A percentile compares a stretch with the other conserved stretches of the same genome.
These are phyloP conservation scores for Fraxinus sp. DNA, from an alignment of 305 asterid genomes.

Conservation along the genomic window DNA sequence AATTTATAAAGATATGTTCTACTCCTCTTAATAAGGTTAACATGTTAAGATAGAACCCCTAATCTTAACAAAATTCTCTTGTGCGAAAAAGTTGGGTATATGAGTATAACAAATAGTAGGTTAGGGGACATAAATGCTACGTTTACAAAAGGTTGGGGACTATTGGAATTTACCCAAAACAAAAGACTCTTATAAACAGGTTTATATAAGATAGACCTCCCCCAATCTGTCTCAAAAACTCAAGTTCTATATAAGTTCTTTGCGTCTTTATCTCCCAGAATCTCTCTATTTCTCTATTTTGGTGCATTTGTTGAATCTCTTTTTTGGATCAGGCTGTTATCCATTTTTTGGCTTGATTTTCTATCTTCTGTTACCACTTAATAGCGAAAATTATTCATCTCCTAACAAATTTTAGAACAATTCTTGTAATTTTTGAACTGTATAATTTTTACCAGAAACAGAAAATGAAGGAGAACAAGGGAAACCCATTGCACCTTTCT, in stretches of 20 bases:
- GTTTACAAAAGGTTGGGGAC: not conserved
- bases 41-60: too few species aligned
- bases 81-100: not conserved
- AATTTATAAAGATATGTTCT: too few species aligned
- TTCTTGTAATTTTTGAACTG: not conserved
- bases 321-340: not conserved
- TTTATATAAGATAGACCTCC: not conserved
- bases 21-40: too few species aligned
- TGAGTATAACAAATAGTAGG: not conserved
- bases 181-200: not conserved
- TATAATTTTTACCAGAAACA: not conserved
- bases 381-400: not conserved
- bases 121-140: not conserved
- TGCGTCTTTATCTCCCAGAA: not conserved
- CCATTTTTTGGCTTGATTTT: not conserved
- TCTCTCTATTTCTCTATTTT: not conserved
- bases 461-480: slow-evolving; percentile 54
- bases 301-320: not conserved
- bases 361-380: not conserved
- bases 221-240: not conserved
- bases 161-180: not conserved
- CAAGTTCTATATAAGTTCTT: not conserved
- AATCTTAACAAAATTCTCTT: not conserved
- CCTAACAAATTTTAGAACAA: not conserved
- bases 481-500: slow-evolving; percentile 69